Base-by-base conservation (phyloP, 2,329 filamentous ascomycete genomes). In the Talaromyces sp. region DNA sequence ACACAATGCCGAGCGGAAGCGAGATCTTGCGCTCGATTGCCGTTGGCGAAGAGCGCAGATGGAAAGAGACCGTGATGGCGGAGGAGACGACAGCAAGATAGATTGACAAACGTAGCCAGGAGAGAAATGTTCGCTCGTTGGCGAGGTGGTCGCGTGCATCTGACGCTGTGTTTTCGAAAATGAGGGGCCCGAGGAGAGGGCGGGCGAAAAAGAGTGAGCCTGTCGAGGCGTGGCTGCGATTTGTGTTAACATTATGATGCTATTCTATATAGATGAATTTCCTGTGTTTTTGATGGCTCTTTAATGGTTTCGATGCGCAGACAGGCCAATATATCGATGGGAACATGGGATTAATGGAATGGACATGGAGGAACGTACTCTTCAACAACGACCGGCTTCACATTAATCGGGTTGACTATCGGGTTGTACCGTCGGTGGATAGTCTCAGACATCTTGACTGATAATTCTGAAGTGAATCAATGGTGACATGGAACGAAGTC, bases 1-100 rank as follows among this genome's bases (percentile, higher is more conserved):
- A 99, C 26, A 96, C 77, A 52, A 91, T 81, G 0, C 94, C 94
- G 1, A 99, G 83, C 0, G 94, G 94, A 62, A 89, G 81, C 0
- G 94, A 88, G 75, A 97, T 87, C 50, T 83, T 84, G 62, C 85
- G 80, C 78, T 99, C 94, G 14, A 91, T 73, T 0, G 78, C 70
- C 0, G 86, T 84, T 0, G 94, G 90, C 67, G 87, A 77, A 19
- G 80, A 80, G 70, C 92, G 92, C 55, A 99, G 82, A 70, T 99
- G 93, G 74, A 99, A 99, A 14, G 91, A 96, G 56, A 97, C 82
- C 10, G 96, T 87, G 66, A 99, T 96, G 56, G 94, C 93, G 32
- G 96, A 85, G 29, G 90, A 86, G 9, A 97, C 91, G 56, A 99
- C 81, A 65, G 91, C 87, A 84, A 97, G 92, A 78, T 96, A 96